Percentiles rank a stretch among this genome's conserved stretches.
phyloP scores from a whole-genome alignment of 2,329 filamentous ascomycete species.

The Chalaropsis ovoidea region DNA sequence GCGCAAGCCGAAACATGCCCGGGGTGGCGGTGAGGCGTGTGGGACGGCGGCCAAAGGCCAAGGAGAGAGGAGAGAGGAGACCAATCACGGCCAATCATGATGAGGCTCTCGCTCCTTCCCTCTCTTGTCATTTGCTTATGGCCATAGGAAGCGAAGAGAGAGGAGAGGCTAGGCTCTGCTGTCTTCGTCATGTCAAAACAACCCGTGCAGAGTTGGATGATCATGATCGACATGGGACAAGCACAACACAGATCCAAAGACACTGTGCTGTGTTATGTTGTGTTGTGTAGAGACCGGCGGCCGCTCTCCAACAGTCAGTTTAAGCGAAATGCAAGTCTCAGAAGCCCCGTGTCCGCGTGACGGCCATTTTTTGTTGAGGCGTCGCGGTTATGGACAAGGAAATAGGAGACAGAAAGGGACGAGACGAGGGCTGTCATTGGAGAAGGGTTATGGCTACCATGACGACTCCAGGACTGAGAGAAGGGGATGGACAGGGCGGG shows the following conservation, averaged over 20 bases:
- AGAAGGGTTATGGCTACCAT: neutral
- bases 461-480: neutral
- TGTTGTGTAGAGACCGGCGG: too few relatives aligned
- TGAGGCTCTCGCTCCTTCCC: neutral
- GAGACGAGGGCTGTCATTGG: neutral
- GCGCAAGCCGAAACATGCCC: neutral
- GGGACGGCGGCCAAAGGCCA: neutral
- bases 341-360: slow-evolving; percentile 1
- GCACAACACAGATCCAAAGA: neutral
- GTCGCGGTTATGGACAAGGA: neutral
- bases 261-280: neutral
- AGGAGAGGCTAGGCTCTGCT: too few relatives aligned
- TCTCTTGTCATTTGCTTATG: neutral
- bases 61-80: neutral
- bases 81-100: neutral
- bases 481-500: neutral
- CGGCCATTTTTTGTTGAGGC: neutral
- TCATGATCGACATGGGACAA: slow-evolving; percentile 1
- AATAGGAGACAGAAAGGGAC: neutral
- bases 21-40: slow-evolving; percentile 5
- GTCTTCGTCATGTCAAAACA: neutral
- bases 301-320: slow-evolving; percentile 1
- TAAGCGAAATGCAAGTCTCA: slow-evolving; percentile 5
- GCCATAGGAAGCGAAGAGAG: neutral
- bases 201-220: neutral